Evolutionary conservation across 78 protist genomes (phyloP).

Genomic region (Speleostelium caveatum): DNA sequence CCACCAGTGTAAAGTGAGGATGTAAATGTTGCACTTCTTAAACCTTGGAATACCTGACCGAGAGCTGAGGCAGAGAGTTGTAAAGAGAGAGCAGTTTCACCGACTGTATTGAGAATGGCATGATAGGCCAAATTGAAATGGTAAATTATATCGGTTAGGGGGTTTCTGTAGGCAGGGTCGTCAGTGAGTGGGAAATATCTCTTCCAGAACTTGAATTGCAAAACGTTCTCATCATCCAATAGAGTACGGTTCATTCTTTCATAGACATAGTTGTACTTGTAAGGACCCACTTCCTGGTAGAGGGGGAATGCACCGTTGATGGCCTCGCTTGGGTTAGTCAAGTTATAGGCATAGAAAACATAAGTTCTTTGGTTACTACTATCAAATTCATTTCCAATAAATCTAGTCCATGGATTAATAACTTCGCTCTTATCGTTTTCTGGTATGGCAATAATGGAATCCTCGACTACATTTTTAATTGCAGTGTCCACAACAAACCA

Average conservation of each 20-base stretch:
- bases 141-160: conserved; percentile 21
- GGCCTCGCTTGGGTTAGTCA: conserved; percentile 29
- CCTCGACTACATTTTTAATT: not conserved
- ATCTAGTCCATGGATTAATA: conserved; percentile 63
- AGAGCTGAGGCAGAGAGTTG: not conserved
- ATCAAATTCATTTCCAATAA: conserved; percentile 37
- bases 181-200: not conserved
- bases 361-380: conserved; percentile 29
- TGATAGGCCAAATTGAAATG: conserved; percentile 56
- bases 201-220: conserved; percentile 35
- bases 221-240: conserved; percentile 2
- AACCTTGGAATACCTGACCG: not conserved
- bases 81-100: not conserved
- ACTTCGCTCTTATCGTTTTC: conserved; percentile 11
- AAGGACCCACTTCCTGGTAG: conserved; percentile 65
- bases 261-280: conserved; percentile 29
- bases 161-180: not conserved
- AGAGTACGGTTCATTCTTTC: conserved; percentile 17
- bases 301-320: conserved; percentile 16
- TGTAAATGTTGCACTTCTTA: not conserved
- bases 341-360: conserved; percentile 26
- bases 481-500: conserved; percentile 20
- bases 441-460: conserved; percentile 36
- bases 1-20: not conserved
- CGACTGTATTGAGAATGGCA: not conserved